phyloP scores from a whole-genome alignment of 495 filamentous ascomycete genomes.

The Achaetomiella virescens region DNA sequence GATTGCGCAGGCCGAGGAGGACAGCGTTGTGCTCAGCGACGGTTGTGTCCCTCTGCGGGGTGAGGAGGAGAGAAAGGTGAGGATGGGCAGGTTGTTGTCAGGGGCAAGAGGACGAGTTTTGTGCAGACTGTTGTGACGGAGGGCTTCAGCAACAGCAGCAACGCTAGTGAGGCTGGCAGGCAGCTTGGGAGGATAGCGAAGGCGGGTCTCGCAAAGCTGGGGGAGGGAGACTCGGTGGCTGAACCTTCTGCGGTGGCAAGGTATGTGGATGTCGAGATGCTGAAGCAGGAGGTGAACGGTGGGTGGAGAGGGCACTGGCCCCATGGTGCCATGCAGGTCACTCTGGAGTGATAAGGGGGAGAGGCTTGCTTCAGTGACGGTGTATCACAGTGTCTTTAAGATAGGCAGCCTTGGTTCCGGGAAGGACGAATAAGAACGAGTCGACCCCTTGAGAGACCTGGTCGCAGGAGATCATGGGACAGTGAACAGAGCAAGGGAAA shows the following conservation, averaged over 20 bases:
- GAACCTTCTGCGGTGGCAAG: conserved; percentile 5
- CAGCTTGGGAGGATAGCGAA: background rate
- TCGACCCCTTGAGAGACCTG: background rate
- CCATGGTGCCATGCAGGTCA: conserved; percentile 23
- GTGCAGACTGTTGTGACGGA: conserved; percentile 24
- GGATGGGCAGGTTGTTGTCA: conserved; percentile 11
- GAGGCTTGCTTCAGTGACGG: conserved; percentile 16
- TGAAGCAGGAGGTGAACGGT: background rate
- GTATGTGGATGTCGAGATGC: conserved; percentile 12
- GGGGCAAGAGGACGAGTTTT: conserved; percentile 1
- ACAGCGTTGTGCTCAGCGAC: background rate
- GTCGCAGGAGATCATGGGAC: too few relatives aligned
- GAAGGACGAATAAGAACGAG: background rate
- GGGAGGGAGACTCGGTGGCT: background rate
- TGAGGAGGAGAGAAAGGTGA: background rate
- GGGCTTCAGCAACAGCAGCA: background rate
- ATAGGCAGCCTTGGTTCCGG: background rate
- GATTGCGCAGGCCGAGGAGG: conserved; percentile 9
- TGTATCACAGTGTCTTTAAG: conserved; percentile 22
- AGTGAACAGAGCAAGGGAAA: too few relatives aligned
- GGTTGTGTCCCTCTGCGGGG: background rate
- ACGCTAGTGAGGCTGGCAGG: background rate
- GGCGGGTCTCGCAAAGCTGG: conserved; percentile 1
- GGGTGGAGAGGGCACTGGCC: background rate
- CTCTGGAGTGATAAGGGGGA: conserved; percentile 21